Base-by-base conservation (phyloP, 768 basidiomycete species). In the Amyloporia xantha region DNA sequence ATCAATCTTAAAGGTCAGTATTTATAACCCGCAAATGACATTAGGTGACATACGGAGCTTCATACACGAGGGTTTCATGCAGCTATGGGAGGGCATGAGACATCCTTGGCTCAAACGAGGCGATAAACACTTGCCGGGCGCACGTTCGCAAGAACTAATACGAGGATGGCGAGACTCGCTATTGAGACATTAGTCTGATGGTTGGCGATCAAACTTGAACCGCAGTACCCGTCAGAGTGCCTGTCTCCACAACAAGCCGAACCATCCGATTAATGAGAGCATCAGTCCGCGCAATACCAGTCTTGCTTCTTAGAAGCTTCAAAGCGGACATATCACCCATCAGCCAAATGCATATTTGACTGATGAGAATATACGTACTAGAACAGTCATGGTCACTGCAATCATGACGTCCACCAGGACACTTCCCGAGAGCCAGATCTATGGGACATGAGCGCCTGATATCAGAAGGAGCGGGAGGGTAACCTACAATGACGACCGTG, bases 171-270 rank as follows among this genome's bases (percentile, higher is more conserved):
- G 4, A 38, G 37, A 20, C 37, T 38, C 15, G 37, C 37, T 38
- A 15, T 20, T 4, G n/a, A 38, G 13, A 20, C n/a, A 38, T n/a
- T n/a, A 9, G 33, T 35, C 33, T 15, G 4, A 38, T 38, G n/a
- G 37, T 5, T 38, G 13, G 33, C 33, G 10, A 35, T 9, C 33
- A n/a, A 20, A 38, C 5, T 20, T 5, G 5, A 20, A 15, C 5
- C 6, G 5, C 40, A 38, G 9, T 28, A 51, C 50, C 44, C 13
- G 50, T 51, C 38, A 51, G n/a, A 6, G 40, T 30, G 23, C 50
- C 50, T 3, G 50, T 51, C 39, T 51, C 50, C 4, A 51, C 24
- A 11, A 51, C 30, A 12, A 51, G 28, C 12, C 44, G 39, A 15
- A 46, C 28, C 11, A 49, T 30, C 15, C 26, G 3, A 41, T 49